These are phyloP conservation scores for Trapa incisa DNA, from an alignment of 345 rosid species.

Conservation along the genomic window DNA sequence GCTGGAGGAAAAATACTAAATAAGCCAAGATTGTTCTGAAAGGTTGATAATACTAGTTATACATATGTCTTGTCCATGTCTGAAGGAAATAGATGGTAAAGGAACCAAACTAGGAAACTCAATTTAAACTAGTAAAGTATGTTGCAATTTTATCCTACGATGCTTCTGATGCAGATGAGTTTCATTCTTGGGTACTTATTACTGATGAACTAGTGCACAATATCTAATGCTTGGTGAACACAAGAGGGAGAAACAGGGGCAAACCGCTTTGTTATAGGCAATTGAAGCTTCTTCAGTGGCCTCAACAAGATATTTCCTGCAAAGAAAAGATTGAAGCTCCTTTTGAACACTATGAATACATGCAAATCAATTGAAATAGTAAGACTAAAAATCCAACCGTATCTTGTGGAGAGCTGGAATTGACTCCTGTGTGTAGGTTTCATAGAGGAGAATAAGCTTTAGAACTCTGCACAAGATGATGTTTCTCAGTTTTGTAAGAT, in stretches of 20 bases:
- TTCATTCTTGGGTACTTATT: background rate
- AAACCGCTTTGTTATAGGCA: slow-evolving; percentile 92
- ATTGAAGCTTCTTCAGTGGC: slow-evolving; percentile 93
- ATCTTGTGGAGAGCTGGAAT: slow-evolving; percentile 86
- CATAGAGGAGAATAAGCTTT: slow-evolving; percentile 75
- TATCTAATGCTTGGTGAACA: background rate
- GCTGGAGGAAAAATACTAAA: too few relatives aligned
- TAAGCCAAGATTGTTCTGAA: too few relatives aligned
- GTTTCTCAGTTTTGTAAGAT: background rate
- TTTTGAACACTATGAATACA: background rate
- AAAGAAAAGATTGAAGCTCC: slow-evolving; percentile 3
- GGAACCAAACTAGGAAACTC: background rate
- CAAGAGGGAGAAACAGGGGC: slow-evolving; percentile 14
- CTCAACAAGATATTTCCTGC: slow-evolving; percentile 82
- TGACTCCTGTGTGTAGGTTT: slow-evolving; percentile 81
- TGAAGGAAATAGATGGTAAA: too few relatives aligned
- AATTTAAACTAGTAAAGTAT: too few relatives aligned
- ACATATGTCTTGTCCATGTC: too few relatives aligned
- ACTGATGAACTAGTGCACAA: too few relatives aligned
- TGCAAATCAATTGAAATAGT: background rate
- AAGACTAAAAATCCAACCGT: slow-evolving; percentile 30
- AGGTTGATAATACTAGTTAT: too few relatives aligned
- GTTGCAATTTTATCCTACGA: background rate
- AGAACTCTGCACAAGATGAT: slow-evolving; percentile 37
- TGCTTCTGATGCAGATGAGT: background rate